Evolutionary conservation across 1,284 basidiomycete species (phyloP).

Genomic region (Ceratobasidium sp.): DNA sequence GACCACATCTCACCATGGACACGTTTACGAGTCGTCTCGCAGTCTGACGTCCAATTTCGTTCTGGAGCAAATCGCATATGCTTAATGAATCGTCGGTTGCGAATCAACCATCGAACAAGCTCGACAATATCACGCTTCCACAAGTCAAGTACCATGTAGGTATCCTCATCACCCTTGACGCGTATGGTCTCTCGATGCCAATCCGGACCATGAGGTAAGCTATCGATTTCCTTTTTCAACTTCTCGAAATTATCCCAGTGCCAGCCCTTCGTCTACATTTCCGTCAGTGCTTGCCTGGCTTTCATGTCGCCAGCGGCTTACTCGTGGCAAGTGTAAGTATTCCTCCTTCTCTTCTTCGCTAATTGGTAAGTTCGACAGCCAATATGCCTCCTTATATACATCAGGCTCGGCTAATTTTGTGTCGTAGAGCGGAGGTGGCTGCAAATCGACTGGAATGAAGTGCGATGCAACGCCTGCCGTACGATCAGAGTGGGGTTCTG

Average conservation of each 20-base stretch:
- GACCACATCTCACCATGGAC: constrained; percentile 39
- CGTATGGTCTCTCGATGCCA: background rate
- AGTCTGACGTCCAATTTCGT: background rate
- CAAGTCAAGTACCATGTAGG: background rate
- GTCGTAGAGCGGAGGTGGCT: background rate
- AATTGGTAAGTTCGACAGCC: background rate
- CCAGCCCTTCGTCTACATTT: background rate
- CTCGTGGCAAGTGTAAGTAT: background rate
- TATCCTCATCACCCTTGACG: background rate
- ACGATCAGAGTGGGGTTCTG: background rate
- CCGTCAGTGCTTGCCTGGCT: background rate
- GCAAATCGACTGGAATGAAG: background rate
- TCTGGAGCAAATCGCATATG: constrained; percentile 6
- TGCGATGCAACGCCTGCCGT: background rate
- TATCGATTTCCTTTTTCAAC: background rate
- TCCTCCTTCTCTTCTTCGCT: background rate
- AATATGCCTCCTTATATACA: background rate
- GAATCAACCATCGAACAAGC: background rate
- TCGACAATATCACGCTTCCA: background rate
- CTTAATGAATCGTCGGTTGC: background rate
- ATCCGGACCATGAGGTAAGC: background rate
- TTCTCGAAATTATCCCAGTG: background rate
- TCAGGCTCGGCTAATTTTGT: background rate
- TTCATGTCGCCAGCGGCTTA: background rate
- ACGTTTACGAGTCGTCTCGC: background rate